Evolutionary conservation across 352 stramenopile genomes (phyloP).

Genomic region (Globisporangium sylvaticum): DNA sequence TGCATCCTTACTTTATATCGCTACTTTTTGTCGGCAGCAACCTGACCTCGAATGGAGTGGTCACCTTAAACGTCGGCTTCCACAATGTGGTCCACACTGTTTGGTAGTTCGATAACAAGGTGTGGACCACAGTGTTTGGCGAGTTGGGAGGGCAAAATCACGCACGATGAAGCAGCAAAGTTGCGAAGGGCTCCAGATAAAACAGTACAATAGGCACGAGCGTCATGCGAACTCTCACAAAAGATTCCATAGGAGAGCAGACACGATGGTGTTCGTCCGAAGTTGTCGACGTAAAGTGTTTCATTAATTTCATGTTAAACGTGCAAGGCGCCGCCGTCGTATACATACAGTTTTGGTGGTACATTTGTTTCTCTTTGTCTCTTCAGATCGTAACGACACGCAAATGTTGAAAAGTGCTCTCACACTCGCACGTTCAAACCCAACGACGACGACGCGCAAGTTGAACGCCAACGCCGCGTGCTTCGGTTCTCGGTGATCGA

Average conservation of each 20-base stretch:
- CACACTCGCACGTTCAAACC: not conserved
- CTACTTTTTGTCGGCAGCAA: too few relatives aligned
- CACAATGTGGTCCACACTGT: not conserved
- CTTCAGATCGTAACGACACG: not conserved
- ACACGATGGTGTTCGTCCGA: too few relatives aligned
- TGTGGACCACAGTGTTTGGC: not conserved
- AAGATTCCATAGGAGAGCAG: too few relatives aligned
- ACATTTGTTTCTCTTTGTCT: not conserved
- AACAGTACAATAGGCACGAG: too few relatives aligned
- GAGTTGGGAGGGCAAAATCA: too few relatives aligned
- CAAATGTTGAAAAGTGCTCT: not conserved
- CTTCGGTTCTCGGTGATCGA: not conserved
- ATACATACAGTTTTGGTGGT: conserved; percentile 5
- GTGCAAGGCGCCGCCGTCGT: not conserved
- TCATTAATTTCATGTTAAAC: conserved; percentile 7
- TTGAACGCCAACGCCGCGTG: not conserved
- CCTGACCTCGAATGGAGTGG: not conserved
- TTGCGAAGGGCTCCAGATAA: too few relatives aligned
- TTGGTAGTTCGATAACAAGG: too few relatives aligned
- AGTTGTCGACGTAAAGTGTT: not conserved
- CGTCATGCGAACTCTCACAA: too few relatives aligned
- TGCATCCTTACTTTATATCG: not conserved
- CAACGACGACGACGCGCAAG: not conserved
- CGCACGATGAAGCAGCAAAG: too few relatives aligned
- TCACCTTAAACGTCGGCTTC: too few relatives aligned